Base-by-base conservation (phyloP, 306 rosid genomes). In the Sicyos baderoa region DNA sequence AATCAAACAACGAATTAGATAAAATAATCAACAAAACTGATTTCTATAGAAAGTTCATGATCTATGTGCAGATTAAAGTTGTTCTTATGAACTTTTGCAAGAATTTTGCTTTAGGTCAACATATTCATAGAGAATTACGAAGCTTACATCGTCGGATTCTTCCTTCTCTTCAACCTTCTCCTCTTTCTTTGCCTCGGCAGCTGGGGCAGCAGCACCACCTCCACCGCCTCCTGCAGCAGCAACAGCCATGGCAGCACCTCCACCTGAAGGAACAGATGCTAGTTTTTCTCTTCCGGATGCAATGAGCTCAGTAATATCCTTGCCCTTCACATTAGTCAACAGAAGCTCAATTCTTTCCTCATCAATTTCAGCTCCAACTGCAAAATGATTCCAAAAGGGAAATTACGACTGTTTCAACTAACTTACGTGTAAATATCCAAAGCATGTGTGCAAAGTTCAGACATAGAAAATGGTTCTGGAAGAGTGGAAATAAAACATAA, bases 141-240 rank as follows among this genome's bases (percentile, higher is more conserved):
- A 49, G 9, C 89, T 84, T 82, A 88, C 96, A 54, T 91, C 96
- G 52, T 86, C 93, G 0, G 92, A 85, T 74, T 88, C 93, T 74
- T 88, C 93, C 32, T 88, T 83, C 90, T 86, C 89, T 77, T 83
- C 93, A 0, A 76, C 88, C 76, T 91, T 86, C 44, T 85, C 96
- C 71, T 91, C 97, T 62, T 88, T 85, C 91, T 88, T 86, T 48
- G 89, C 29, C 79, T 81, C 81, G 9, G 85, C 86, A 11, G 93
- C 84, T 1, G 89, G 81, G 19, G 86, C 86, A 66, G 82, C 85
- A 4, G 27, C 93, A 12, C 0, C 80, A 18, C 57, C 81, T 29
- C 69, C 87, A 0, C 73, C 80, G 0, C 81, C 78, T 0, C 77
- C 74, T 3, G 79, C 54, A 1, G 88, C 83, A 2, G 84, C 54